These are phyloP conservation scores for Wickerhamiella nectarea DNA, from an alignment of 805 yeast genomes.

Conservation along the genomic window DNA sequence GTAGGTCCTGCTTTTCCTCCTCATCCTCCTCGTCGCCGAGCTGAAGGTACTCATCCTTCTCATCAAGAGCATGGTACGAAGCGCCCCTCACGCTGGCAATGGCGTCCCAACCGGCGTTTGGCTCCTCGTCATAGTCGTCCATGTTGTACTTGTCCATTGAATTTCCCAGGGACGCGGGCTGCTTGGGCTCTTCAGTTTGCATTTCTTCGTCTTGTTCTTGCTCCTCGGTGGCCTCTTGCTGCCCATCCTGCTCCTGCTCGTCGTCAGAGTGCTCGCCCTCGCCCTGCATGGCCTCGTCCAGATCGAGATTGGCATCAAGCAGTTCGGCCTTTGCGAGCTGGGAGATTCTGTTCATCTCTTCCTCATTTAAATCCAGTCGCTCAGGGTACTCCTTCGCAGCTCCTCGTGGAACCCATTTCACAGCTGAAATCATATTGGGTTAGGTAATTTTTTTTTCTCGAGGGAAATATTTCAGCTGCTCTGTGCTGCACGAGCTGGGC, in stretches of 20 bases:
- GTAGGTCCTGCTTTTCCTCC: slow-evolving; percentile 75
- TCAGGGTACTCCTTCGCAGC: slow-evolving; percentile 87
- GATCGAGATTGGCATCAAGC: slow-evolving; percentile 56
- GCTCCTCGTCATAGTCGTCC: slow-evolving; percentile 31
- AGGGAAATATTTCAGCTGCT: too few relatives aligned
- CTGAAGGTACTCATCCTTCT: slow-evolving; percentile 47
- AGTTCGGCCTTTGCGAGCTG: slow-evolving; percentile 74
- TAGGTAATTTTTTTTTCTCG: not conserved
- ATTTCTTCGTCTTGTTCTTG: not conserved
- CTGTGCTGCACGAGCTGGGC: too few relatives aligned
- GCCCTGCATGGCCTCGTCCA: slow-evolving; percentile 34
- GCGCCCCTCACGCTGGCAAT: slow-evolving; percentile 32
- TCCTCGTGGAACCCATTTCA: slow-evolving; percentile 94
- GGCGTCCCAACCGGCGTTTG: slow-evolving; percentile 27
- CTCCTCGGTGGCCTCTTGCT: too few relatives aligned
- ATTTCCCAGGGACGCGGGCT: too few relatives aligned
- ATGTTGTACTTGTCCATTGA: slow-evolving; percentile 27
- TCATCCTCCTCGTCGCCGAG: slow-evolving; percentile 42
- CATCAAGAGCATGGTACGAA: slow-evolving; percentile 31
- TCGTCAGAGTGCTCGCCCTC: slow-evolving; percentile 11
- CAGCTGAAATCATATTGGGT: slow-evolving; percentile 53
- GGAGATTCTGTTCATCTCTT: slow-evolving; percentile 80
- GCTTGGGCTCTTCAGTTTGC: too few relatives aligned
- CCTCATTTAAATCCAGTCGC: slow-evolving; percentile 76
- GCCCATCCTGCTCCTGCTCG: slow-evolving; percentile 10